These are phyloP conservation scores for Solanum clarkiae DNA, from an alignment of 257 asterid species.

Conservation along the genomic window DNA sequence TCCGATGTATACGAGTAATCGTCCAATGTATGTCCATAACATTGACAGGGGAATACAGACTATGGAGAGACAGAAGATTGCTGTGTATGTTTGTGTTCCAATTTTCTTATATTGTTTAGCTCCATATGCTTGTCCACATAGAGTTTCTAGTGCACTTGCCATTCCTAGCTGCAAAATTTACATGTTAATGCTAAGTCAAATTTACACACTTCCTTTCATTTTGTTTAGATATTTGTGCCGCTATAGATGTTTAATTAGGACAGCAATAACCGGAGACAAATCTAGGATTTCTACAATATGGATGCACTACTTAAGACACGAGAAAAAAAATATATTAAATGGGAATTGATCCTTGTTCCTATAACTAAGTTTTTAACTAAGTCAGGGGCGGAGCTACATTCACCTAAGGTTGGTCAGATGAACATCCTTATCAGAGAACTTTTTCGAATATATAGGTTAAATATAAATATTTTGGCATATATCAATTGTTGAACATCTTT, in stretches of 20 bases:
- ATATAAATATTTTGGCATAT: no score
- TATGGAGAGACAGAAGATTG: constrained; percentile 32
- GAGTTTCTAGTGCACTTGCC: constrained; percentile 74
- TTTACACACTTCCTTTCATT: not conserved
- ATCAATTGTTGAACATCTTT: no score
- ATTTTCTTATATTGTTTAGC: constrained; percentile 57
- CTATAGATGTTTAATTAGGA: not conserved
- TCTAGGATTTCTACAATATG: not conserved
- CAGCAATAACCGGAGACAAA: fast-evolving
- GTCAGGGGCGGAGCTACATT: no score
- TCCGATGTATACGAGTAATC: constrained; percentile 34
- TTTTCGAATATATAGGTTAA: no score
- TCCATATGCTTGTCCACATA: constrained; percentile 73
- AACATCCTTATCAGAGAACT: no score
- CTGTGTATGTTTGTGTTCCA: constrained; percentile 68
- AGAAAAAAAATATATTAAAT: no score
- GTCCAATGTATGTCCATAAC: constrained; percentile 40
- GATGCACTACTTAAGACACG: not conserved
- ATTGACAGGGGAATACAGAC: constrained; percentile 52
- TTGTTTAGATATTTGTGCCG: not conserved
- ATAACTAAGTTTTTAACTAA: not conserved
- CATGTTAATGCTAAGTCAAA: not conserved
- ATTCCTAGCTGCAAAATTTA: constrained; percentile 49
- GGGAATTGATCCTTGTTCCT: not conserved
- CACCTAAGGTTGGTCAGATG: no score